These are phyloP conservation scores for Neophaeococcomyces aloes DNA, from an alignment of 2,329 filamentous ascomycete species.

Conservation along the genomic window DNA sequence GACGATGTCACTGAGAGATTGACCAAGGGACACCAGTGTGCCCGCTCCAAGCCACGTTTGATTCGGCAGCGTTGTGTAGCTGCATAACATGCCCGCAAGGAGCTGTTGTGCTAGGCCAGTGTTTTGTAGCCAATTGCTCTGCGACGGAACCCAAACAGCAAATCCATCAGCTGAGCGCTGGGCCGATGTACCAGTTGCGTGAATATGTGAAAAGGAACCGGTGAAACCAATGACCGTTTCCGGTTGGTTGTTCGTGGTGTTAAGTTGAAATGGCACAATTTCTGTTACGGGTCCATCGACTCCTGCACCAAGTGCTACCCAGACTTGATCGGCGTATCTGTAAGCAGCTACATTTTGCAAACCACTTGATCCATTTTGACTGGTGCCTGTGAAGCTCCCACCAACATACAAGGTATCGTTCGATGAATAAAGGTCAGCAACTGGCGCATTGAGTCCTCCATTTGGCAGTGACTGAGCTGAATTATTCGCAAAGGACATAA, in stretches of 20 bases:
- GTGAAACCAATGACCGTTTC: constrained; percentile 71
- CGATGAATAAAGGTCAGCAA: constrained; percentile 60
- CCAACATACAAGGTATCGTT: constrained; percentile 64
- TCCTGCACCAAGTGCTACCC: constrained; percentile 72
- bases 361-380: constrained; percentile 34
- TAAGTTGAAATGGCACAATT: constrained; percentile 68
- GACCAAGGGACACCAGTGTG: constrained; percentile 64
- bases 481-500: constrained; percentile 61
- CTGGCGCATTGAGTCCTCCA: constrained; percentile 68
- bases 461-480: constrained; percentile 52
- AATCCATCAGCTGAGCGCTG: constrained; percentile 61
- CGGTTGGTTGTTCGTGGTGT: constrained; percentile 56
- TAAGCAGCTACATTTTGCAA: constrained; percentile 70
- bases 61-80: constrained; percentile 54
- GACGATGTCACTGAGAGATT: constrained; percentile 62
- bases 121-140: constrained; percentile 78
- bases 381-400: constrained; percentile 70
- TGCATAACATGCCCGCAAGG: constrained; percentile 62
- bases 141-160: constrained; percentile 82
- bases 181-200: constrained; percentile 53
- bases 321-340: constrained; percentile 55
- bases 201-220: constrained; percentile 65
- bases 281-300: constrained; percentile 67
- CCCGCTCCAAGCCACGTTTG: constrained; percentile 63
- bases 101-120: constrained; percentile 53